phyloP scores from a whole-genome alignment of 257 asterid genomes.

The Primulina eburnea region DNA sequence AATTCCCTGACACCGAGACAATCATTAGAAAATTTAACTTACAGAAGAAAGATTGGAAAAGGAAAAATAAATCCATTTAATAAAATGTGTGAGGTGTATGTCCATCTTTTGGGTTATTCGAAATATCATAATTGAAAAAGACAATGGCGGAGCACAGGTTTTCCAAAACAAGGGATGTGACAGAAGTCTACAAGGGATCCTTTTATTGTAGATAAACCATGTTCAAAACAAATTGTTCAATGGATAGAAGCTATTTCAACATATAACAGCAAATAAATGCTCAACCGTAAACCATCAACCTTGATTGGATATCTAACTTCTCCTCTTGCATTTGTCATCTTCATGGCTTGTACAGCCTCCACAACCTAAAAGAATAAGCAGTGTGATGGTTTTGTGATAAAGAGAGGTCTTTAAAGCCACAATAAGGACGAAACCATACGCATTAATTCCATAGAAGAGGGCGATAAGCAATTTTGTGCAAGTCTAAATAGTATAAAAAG shows the following conservation, averaged over 20 bases:
- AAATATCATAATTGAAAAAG: constrained; percentile 5
- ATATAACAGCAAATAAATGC: constrained; percentile 4
- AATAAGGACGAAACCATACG: constrained; percentile 17
- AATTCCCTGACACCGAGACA: constrained; percentile 57
- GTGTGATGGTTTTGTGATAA: background rate
- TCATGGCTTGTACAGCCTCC: constrained; percentile 82
- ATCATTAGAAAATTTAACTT: constrained; percentile 23
- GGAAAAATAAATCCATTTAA: background rate
- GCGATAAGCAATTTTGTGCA: background rate
- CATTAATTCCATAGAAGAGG: background rate
- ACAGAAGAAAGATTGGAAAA: constrained; percentile 18
- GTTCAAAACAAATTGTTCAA: background rate
- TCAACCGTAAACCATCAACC: constrained; percentile 39
- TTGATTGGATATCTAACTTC: constrained; percentile 84
- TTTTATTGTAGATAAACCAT: constrained; percentile 1
- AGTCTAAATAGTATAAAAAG: background rate
- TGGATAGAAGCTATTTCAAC: constrained; percentile 13
- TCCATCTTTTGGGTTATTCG: constrained; percentile 7
- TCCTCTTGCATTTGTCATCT: constrained; percentile 85
- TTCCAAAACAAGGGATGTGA: constrained; percentile 11
- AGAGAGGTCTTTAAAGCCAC: constrained; percentile 2
- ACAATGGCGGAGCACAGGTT: background rate
- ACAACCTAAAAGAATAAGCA: constrained; percentile 49
- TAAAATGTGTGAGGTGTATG: background rate
- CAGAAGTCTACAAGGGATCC: background rate